A percentile compares a stretch with the other conserved stretches of the same genome.
Conservation (phyloP, 139 green algal species). For the Picochlorum costavermella region DNA sequence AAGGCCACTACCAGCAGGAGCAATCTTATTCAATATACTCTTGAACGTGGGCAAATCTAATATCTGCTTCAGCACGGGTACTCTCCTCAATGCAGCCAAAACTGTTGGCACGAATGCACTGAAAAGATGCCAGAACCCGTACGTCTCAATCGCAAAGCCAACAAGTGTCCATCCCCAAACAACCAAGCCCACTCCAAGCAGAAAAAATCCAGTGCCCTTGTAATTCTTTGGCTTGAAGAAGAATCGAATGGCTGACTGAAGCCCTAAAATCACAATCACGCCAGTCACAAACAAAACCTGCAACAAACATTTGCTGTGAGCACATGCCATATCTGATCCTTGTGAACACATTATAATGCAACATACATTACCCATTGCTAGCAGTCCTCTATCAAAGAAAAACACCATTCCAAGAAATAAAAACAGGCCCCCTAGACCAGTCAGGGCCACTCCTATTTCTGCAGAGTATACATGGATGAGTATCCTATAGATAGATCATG, state of each 20-base stretch:
- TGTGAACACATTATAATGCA: not conserved
- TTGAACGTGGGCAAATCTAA: constrained; percentile 78
- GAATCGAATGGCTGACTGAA: constrained; percentile 71
- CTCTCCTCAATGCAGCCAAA: constrained; percentile 71
- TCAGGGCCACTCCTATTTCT: constrained; percentile 97
- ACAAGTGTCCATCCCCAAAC: constrained; percentile 79
- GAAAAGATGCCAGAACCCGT: constrained; percentile 92
- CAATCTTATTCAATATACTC: constrained; percentile 47
- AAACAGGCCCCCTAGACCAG: constrained; percentile 87
- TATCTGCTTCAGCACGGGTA: constrained; percentile 63
- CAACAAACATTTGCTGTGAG: not conserved
- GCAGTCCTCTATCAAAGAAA: constrained; percentile 91
- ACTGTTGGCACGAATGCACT: constrained; percentile 89
- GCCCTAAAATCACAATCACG: constrained; percentile 83
- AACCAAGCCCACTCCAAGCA: constrained; percentile 71
- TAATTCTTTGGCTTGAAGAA: constrained; percentile 81
- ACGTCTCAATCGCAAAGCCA: constrained; percentile 74
- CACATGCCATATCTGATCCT: not conserved
- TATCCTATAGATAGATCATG: not conserved
- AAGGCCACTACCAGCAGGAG: constrained; percentile 29
- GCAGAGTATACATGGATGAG: constrained; percentile 11
- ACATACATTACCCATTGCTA: constrained; percentile 95
- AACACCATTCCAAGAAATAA: constrained; percentile 86
- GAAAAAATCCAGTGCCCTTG: constrained; percentile 79
- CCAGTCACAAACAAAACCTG: constrained; percentile 88